Percentiles rank a stretch among this genome's conserved stretches.
These are phyloP conservation scores for Aureobasidium sp. DNA, from an alignment of 2,329 filamentous ascomycete species.

Conservation along the genomic window DNA sequence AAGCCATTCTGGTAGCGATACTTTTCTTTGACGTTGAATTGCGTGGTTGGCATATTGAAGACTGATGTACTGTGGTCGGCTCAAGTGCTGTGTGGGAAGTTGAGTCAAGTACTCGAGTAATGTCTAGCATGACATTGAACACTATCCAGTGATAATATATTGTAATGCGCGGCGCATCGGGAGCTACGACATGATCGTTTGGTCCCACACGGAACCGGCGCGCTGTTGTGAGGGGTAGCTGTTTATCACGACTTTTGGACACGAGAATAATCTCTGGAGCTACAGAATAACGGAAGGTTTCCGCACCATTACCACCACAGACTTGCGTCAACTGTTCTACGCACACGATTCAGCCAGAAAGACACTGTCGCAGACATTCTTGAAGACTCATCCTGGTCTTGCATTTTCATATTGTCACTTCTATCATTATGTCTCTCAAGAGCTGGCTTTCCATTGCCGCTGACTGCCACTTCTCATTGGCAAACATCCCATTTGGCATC, in stretches of 20 bases:
- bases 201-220: not conserved
- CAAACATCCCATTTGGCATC: conserved; percentile 78
- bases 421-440: conserved; percentile 26
- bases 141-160: not conserved
- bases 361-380: not conserved
- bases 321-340: not conserved
- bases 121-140: not conserved
- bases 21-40: conserved; percentile 55
- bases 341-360: not conserved
- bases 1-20: conserved; percentile 78
- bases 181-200: not conserved
- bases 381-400: not conserved
- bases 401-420: not conserved
- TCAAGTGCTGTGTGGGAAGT: not conserved
- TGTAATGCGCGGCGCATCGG: not conserved
- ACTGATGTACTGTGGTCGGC: not conserved
- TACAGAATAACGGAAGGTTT: not conserved
- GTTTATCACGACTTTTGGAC: not conserved
- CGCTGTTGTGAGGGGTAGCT: conserved; percentile 9
- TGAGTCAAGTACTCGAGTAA: not conserved
- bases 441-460: conserved; percentile 55
- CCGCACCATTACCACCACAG: not conserved
- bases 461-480: conserved; percentile 61
- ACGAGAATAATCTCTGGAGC: too few relatives aligned
- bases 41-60: conserved; percentile 53